A percentile compares a stretch with the other conserved stretches of the same genome.
Conservation (phyloP, 305 asterid species). For the Fraxinus latifolia region DNA sequence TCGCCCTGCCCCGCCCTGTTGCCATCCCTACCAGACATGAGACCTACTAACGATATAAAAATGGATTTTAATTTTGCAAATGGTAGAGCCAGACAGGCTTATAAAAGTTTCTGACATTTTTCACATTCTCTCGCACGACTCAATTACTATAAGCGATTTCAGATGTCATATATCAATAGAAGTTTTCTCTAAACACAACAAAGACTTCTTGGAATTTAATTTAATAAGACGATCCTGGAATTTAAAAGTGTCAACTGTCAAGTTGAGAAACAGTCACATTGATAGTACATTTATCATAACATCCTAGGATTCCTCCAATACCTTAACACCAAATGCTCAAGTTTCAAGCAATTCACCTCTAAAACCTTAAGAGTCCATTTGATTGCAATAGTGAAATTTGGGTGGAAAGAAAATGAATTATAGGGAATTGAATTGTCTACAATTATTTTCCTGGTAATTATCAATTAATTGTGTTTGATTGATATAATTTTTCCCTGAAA, state of each 20-base stretch:
- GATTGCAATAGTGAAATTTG: no score
- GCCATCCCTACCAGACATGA: no score
- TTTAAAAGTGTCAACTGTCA: slow-evolving; percentile 21
- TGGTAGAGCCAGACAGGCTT: background rate
- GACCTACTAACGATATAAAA: no score
- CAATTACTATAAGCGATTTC: slow-evolving; percentile 14
- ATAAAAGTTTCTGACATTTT: slow-evolving; percentile 25
- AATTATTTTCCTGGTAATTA: no score
- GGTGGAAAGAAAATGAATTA: no score
- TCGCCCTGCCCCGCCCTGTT: no score
- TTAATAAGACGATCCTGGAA: slow-evolving; percentile 35
- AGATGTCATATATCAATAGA: slow-evolving; percentile 34
- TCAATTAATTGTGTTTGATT: no score
- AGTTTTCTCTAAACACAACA: slow-evolving; percentile 28
- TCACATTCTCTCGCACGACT: slow-evolving; percentile 27
- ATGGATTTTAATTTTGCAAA: no score
- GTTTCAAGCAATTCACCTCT: slow-evolving; percentile 29
- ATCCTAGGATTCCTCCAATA: slow-evolving; percentile 44
- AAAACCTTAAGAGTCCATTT: no score
- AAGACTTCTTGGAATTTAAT: slow-evolving; percentile 29
- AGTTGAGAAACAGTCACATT: slow-evolving; percentile 39
- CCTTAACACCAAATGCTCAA: slow-evolving; percentile 37
- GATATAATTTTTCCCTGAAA: no score
- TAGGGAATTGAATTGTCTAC: no score
- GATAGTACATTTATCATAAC: slow-evolving; percentile 34